Conservation (phyloP, 2,329 filamentous ascomycete species). For the Aspergillus unguis region DNA sequence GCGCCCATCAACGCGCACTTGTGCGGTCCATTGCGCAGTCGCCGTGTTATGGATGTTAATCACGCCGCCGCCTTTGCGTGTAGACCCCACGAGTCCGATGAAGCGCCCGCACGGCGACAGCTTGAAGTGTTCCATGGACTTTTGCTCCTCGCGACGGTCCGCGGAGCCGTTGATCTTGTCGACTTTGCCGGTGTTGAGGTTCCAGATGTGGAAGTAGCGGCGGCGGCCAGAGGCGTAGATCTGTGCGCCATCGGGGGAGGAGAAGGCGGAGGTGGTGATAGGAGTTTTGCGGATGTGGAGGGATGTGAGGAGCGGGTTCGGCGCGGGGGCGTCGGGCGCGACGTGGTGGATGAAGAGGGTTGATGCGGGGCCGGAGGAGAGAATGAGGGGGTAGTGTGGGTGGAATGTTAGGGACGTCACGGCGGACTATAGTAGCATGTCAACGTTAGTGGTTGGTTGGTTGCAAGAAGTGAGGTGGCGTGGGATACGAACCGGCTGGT, state of each 20-base stretch:
- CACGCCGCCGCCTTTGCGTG: slow-evolving; percentile 79
- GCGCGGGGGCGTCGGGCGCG: slow-evolving; percentile 69
- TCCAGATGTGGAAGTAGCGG: slow-evolving; percentile 92
- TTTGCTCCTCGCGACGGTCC: slow-evolving; percentile 72
- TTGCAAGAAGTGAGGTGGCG: neutral
- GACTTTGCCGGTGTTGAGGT: slow-evolving; percentile 74
- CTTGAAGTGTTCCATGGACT: slow-evolving; percentile 86
- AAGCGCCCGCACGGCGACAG: slow-evolving; percentile 82
- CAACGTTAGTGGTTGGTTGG: neutral
- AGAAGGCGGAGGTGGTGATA: slow-evolving; percentile 79
- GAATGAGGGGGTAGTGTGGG: slow-evolving; percentile 78
- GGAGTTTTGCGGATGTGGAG: slow-evolving; percentile 81
- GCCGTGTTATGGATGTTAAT: slow-evolving; percentile 78
- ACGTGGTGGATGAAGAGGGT: slow-evolving; percentile 88
- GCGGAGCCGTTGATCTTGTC: slow-evolving; percentile 75
- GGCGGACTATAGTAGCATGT: slow-evolving; percentile 51
- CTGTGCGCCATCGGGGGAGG: slow-evolving; percentile 67
- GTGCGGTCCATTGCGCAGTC: slow-evolving; percentile 82
- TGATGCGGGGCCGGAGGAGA: slow-evolving; percentile 82
- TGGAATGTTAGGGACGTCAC: slow-evolving; percentile 87
- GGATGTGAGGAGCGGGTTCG: slow-evolving; percentile 86
- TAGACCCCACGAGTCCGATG: slow-evolving; percentile 76
- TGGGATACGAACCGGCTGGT: slow-evolving; percentile 58
- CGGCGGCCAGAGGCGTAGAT: slow-evolving; percentile 87
- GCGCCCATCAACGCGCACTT: slow-evolving; percentile 75